Evolutionary conservation across 2,329 filamentous ascomycete species (phyloP).

Genomic region (Tolypocladium pustulatum): DNA sequence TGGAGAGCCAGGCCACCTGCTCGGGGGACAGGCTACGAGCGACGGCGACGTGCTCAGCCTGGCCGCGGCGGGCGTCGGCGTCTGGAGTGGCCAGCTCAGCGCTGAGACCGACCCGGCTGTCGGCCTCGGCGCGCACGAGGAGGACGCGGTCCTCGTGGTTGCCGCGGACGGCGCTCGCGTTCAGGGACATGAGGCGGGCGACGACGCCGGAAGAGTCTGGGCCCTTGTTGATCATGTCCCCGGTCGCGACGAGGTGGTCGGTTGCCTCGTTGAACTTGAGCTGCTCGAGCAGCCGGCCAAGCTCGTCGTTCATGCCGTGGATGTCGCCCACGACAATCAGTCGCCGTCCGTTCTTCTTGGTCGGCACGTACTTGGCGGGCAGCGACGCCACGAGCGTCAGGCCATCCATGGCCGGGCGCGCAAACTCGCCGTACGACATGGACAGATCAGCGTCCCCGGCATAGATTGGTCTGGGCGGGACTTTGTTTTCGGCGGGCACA

Average conservation of each 20-base stretch:
- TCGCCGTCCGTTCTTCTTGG: conserved; percentile 35
- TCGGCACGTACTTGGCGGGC: conserved; percentile 19
- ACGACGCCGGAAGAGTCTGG: conserved; percentile 74
- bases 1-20: conserved; percentile 59
- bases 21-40: conserved; percentile 40
- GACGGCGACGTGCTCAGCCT: conserved; percentile 37
- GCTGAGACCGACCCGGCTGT: conserved; percentile 13
- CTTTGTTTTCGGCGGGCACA: neutral
- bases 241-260: conserved; percentile 68
- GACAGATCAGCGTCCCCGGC: conserved; percentile 19
- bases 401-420: conserved; percentile 25
- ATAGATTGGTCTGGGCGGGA: conserved; percentile 1
- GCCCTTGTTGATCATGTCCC: conserved; percentile 78
- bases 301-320: conserved; percentile 69
- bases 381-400: conserved; percentile 20
- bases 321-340: conserved; percentile 85
- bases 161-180: conserved; percentile 75
- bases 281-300: conserved; percentile 56
- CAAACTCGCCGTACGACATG: conserved; percentile 30
- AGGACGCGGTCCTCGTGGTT: conserved; percentile 88
- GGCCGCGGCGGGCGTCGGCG: conserved; percentile 20
- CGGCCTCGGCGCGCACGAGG: conserved; percentile 39
- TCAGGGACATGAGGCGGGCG: conserved; percentile 59
- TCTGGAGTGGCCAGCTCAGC: conserved; percentile 14
- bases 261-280: conserved; percentile 42